Evolutionary conservation across 1,284 basidiomycete genomes (phyloP).

Genomic region (Phlebopus sp.): DNA sequence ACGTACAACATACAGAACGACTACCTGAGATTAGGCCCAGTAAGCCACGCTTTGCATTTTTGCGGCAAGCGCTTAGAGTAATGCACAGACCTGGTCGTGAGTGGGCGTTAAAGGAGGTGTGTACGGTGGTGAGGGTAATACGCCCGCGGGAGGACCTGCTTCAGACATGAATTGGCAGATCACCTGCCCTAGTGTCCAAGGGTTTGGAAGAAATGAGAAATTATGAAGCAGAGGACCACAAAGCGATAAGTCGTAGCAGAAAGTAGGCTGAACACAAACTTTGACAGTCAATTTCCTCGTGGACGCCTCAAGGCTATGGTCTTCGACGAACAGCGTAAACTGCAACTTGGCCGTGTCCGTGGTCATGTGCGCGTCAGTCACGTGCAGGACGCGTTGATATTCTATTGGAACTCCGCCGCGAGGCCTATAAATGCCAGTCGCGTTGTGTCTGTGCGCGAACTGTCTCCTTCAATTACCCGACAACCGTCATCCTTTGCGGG

Average conservation of each 20-base stretch:
- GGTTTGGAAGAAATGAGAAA: constrained; percentile 2
- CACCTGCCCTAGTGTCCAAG: constrained; percentile 20
- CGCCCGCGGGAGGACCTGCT: constrained; percentile 33
- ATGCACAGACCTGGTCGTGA: constrained; percentile 40
- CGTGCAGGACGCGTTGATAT: constrained; percentile 35
- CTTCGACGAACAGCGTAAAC: constrained; percentile 12
- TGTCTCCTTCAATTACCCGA: constrained; percentile 8
- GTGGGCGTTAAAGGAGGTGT: constrained; percentile 35
- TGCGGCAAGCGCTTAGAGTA: constrained; percentile 11
- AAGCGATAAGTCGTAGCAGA: constrained; percentile 5
- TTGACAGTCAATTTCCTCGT: constrained; percentile 27
- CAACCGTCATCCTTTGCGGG: constrained; percentile 3
- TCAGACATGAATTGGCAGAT: constrained; percentile 32
- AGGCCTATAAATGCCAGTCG: constrained; percentile 31
- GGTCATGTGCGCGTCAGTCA: constrained; percentile 32
- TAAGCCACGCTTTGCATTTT: constrained; percentile 24
- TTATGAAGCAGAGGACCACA: background rate
- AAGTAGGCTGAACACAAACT: constrained; percentile 16
- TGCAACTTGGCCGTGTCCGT: too few relatives aligned
- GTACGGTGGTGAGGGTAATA: constrained; percentile 22
- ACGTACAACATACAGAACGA: constrained; percentile 73
- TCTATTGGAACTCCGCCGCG: constrained; percentile 33
- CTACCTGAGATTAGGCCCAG: constrained; percentile 41
- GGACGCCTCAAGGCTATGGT: constrained; percentile 30
- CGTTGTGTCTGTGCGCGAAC: constrained; percentile 9